Conservation (phyloP, 2,329 filamentous ascomycete species). For the Aspergillus unguis region DNA sequence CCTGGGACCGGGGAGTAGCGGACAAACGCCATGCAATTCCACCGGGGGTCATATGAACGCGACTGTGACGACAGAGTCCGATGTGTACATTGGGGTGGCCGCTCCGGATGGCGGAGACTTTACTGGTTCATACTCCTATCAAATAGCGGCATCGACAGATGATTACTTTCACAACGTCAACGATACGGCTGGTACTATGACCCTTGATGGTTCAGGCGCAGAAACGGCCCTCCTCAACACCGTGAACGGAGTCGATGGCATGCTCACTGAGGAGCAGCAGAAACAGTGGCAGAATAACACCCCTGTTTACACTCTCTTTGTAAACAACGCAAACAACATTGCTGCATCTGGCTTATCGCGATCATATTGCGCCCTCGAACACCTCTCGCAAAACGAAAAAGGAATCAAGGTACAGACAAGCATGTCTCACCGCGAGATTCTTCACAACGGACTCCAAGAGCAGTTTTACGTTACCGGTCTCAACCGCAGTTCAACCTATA, state of each 20-base stretch:
- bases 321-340: conserved; percentile 57
- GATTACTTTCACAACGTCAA: conserved; percentile 66
- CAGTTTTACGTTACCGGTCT: conserved; percentile 82
- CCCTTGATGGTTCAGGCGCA: conserved; percentile 82
- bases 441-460: conserved; percentile 70
- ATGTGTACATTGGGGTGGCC: conserved; percentile 73
- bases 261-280: conserved; percentile 55
- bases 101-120: conserved; percentile 66
- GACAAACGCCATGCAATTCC: conserved; percentile 51
- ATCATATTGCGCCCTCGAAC: conserved; percentile 78
- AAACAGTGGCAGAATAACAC: conserved; percentile 55
- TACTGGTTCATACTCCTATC: conserved; percentile 69
- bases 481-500: conserved; percentile 68
- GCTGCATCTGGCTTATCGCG: conserved; percentile 66
- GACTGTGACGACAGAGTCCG: conserved; percentile 58
- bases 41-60: conserved; percentile 67
- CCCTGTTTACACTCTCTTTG: conserved; percentile 75
- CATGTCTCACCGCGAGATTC: conserved; percentile 57
- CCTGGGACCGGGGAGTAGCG: conserved; percentile 59
- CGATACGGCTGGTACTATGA: conserved; percentile 55
- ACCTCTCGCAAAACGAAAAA: conserved; percentile 61
- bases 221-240: conserved; percentile 76
- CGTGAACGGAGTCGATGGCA: conserved; percentile 63
- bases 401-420: conserved; percentile 58
- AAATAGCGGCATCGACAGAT: conserved; percentile 80